These are phyloP conservation scores for Microstroma glucosiphilum DNA, from an alignment of 1,284 basidiomycete genomes.

Conservation along the genomic window DNA sequence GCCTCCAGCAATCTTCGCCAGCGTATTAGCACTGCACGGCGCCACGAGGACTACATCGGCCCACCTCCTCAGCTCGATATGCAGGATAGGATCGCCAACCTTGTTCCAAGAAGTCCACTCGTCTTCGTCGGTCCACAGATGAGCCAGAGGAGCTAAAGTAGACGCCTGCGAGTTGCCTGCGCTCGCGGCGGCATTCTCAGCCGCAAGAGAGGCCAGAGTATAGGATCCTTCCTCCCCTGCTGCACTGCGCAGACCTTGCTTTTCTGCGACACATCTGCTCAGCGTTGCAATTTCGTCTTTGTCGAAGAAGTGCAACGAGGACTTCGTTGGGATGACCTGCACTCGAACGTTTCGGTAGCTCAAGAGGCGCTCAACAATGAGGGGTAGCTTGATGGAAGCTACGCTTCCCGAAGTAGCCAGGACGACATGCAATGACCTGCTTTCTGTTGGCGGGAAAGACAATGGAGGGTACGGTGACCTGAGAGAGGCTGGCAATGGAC, in stretches of 20 bases:
- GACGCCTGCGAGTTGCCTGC: constrained; percentile 51
- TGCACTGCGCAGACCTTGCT: constrained; percentile 4
- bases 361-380: constrained; percentile 73
- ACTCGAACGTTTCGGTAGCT: constrained; percentile 68
- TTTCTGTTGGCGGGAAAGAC: constrained; percentile 21
- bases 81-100: constrained; percentile 85
- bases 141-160: constrained; percentile 41
- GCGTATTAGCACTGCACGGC: constrained; percentile 89
- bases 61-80: constrained; percentile 94
- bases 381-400: constrained; percentile 82
- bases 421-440: constrained; percentile 60
- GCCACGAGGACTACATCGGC: constrained; percentile 89
- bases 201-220: constrained; percentile 20
- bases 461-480: constrained; percentile 34
- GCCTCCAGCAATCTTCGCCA: constrained; percentile 83
- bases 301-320: constrained; percentile 72
- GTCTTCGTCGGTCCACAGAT: constrained; percentile 82
- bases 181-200: constrained; percentile 24
- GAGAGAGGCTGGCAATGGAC: constrained; percentile 29
- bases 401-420: constrained; percentile 87
- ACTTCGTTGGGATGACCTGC: constrained; percentile 74
- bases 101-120: constrained; percentile 72
- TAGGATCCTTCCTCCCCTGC: constrained; percentile 6
- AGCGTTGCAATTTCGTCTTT: constrained; percentile 54
- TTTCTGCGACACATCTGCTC: not conserved